These are phyloP conservation scores for Cutaneotrichosporon cyanovorans DNA, from an alignment of 1,284 basidiomycete genomes.

Conservation along the genomic window DNA sequence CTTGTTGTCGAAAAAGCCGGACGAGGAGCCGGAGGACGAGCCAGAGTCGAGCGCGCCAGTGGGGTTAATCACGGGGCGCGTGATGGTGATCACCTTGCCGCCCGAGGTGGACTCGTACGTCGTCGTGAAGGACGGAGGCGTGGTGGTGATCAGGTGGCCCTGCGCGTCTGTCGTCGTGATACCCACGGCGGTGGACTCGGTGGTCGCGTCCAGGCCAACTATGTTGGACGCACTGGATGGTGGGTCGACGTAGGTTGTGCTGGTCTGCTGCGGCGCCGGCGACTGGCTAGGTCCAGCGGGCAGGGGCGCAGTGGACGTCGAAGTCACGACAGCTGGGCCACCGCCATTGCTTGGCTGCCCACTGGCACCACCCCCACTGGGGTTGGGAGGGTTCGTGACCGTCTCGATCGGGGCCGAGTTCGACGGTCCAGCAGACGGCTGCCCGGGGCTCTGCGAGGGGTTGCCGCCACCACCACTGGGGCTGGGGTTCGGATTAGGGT, in stretches of 20 bases:
- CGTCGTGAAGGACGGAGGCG: constrained; percentile 35
- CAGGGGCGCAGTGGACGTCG: constrained; percentile 1
- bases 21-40: constrained; percentile 22
- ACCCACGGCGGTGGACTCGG: constrained; percentile 18
- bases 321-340: not conserved
- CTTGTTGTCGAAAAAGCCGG: constrained; percentile 43
- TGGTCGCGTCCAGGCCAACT: not conserved
- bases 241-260: not conserved
- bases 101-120: constrained; percentile 33
- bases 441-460: not conserved
- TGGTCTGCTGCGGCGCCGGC: not conserved
- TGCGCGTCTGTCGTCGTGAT: constrained; percentile 35
- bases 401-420: too few relatives aligned
- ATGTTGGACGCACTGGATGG: too few relatives aligned
- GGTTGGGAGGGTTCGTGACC: not conserved
- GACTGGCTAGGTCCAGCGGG: not conserved
- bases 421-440: not conserved
- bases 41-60: constrained; percentile 39
- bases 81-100: constrained; percentile 41
- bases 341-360: not conserved
- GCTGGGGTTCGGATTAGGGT: not conserved
- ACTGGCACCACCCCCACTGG: not conserved
- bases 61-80: constrained; percentile 40
- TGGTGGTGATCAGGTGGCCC: constrained; percentile 30
- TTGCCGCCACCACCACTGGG: not conserved